Evolutionary conservation across 257 asterid species (phyloP).

Genomic region (Plantago ovata): DNA sequence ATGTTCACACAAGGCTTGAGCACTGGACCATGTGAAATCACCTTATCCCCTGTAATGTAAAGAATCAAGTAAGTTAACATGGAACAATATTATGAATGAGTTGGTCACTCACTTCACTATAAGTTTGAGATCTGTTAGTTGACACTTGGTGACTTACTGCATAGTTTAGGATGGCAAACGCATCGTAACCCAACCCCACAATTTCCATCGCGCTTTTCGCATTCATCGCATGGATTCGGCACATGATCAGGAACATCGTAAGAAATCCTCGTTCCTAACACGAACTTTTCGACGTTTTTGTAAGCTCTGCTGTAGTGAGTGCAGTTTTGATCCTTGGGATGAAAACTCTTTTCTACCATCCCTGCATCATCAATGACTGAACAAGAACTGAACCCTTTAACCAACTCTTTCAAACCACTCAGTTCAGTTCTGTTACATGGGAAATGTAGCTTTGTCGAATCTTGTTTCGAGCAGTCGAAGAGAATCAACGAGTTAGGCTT

Average conservation of each 20-base stretch:
- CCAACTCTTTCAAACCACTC: not conserved
- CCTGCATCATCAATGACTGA: slow-evolving; percentile 26
- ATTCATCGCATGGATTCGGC: slow-evolving; percentile 60
- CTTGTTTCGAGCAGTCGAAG: slow-evolving; percentile 32
- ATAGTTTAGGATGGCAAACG: slow-evolving; percentile 43
- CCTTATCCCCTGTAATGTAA: slow-evolving; percentile 46
- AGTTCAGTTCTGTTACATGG: slow-evolving; percentile 12
- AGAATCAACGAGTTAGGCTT: slow-evolving; percentile 36
- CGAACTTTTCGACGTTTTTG: slow-evolving; percentile 6
- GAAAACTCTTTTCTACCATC: slow-evolving; percentile 15
- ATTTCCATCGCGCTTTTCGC: slow-evolving; percentile 46
- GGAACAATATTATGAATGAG: not conserved
- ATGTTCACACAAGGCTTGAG: slow-evolving; percentile 25
- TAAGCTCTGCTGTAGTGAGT: slow-evolving; percentile 39
- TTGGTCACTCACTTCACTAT: not conserved
- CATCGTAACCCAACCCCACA: slow-evolving; percentile 73
- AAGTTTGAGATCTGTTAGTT: not conserved
- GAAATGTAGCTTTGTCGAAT: not conserved
- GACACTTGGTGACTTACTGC: slow-evolving; percentile 62
- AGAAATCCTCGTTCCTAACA: slow-evolving; percentile 42
- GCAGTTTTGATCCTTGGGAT: slow-evolving; percentile 36
- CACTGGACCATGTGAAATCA: slow-evolving; percentile 36
- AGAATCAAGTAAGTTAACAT: not conserved
- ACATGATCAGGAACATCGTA: slow-evolving; percentile 56
- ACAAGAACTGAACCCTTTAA: slow-evolving; percentile 16